Evolutionary conservation across 1,284 basidiomycete species (phyloP).

Genomic region (Uromyces viciae-fabae): DNA sequence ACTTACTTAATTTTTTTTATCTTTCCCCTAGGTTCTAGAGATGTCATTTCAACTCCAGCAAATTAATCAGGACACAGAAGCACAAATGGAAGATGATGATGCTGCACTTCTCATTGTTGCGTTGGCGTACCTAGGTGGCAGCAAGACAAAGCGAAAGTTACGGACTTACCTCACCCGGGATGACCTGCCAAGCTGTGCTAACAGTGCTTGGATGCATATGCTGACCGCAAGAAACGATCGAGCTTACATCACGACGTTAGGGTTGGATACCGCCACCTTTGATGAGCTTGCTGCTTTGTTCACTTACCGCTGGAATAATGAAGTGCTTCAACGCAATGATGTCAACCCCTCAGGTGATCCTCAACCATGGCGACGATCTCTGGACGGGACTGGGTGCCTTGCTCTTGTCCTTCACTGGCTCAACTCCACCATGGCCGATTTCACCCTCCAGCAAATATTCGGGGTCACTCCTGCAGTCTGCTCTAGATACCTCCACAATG

Average conservation of each 20-base stretch:
- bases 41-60: too few relatives aligned
- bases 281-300: not conserved
- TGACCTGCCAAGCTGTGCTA: not conserved
- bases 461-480: not conserved
- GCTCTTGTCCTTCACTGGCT: conserved; percentile 60
- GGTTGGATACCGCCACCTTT: not conserved
- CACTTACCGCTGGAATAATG: not conserved
- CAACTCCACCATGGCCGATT: conserved; percentile 57
- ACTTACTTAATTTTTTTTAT: too few relatives aligned
- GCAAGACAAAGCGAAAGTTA: too few relatives aligned
- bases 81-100: not conserved
- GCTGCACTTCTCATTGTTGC: not conserved
- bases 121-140: not conserved
- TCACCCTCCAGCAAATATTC: conserved; percentile 57
- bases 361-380: conserved; percentile 54
- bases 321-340: conserved; percentile 56
- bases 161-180: not conserved
- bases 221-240: not conserved
- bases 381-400: conserved; percentile 60
- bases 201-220: not conserved
- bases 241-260: not conserved
- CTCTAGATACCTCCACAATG: not conserved
- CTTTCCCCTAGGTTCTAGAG: too few relatives aligned
- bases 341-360: conserved; percentile 51
- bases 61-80: not conserved